A percentile compares a stretch with the other conserved stretches of the same genome.
Evolutionary conservation across 495 filamentous ascomycete genomes (phyloP).

Genomic region (Jackrogersella multiformis): DNA sequence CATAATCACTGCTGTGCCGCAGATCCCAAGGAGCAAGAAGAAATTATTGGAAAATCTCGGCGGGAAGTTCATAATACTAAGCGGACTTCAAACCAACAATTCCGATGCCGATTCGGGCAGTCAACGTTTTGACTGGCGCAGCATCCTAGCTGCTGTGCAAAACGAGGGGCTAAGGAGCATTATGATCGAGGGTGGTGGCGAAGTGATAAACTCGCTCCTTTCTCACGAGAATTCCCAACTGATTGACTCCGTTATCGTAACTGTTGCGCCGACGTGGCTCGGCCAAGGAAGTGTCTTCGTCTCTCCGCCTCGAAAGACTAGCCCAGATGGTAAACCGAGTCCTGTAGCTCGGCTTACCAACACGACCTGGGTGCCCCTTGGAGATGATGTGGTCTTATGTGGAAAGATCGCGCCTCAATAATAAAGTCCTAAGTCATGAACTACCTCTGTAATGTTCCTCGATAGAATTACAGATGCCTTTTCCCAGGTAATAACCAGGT

Average conservation of each 20-base stretch:
- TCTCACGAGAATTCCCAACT: slow-evolving; percentile 66
- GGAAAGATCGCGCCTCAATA: slow-evolving; percentile 56
- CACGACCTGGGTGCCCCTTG: slow-evolving; percentile 76
- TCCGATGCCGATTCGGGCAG: not conserved
- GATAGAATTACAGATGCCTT: not conserved
- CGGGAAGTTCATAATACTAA: slow-evolving; percentile 50
- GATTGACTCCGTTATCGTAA: slow-evolving; percentile 79
- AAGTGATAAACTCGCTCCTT: slow-evolving; percentile 79
- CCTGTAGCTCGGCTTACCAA: slow-evolving; percentile 69
- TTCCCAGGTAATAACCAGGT: not conserved
- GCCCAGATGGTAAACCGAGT: slow-evolving; percentile 60
- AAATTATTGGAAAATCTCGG: slow-evolving; percentile 49
- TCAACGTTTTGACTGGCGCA: slow-evolving; percentile 64
- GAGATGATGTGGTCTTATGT: slow-evolving; percentile 82
- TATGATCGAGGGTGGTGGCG: slow-evolving; percentile 88
- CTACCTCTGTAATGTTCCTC: not conserved
- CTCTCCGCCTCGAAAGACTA: slow-evolving; percentile 63
- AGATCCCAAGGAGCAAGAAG: slow-evolving; percentile 36
- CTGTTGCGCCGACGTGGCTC: slow-evolving; percentile 84
- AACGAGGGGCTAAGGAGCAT: slow-evolving; percentile 74
- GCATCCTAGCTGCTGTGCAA: slow-evolving; percentile 65
- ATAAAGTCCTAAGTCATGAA: not conserved
- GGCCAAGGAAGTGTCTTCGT: slow-evolving; percentile 81
- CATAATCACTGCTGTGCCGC: slow-evolving; percentile 63
- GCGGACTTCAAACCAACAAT: not conserved